A percentile compares a stretch with the other conserved stretches of the same genome.
Conservation (phyloP, 805 yeast genomes). For the Starmerella apis region DNA sequence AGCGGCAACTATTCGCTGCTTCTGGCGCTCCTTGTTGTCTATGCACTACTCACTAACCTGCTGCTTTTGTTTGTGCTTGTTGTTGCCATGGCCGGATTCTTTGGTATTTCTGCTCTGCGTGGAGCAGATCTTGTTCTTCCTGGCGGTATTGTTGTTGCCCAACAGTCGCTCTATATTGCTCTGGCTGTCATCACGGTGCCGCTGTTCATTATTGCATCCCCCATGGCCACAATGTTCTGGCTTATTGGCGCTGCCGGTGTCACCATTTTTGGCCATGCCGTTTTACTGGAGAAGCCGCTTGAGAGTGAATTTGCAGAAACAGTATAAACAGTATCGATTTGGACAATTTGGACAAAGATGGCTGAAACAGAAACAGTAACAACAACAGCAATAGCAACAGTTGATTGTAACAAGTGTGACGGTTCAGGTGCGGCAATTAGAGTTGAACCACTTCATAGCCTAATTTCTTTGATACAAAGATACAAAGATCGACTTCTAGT, state of each 20-base stretch:
- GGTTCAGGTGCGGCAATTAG: no score
- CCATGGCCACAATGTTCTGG: constrained; percentile 85
- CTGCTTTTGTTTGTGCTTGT: constrained; percentile 72
- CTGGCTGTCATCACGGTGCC: constrained; percentile 68
- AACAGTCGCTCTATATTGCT: constrained; percentile 69
- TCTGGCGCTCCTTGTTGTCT: constrained; percentile 60
- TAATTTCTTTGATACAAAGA: no score
- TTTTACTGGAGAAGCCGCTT: constrained; percentile 87
- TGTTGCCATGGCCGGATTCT: constrained; percentile 62
- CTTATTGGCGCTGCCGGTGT: constrained; percentile 75
- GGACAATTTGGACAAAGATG: neutral
- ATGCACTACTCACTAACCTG: constrained; percentile 78
- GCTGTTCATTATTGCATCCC: constrained; percentile 76
- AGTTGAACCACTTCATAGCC: neutral
- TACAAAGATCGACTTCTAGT: no score
- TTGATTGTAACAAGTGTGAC: no score
- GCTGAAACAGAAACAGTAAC: no score
- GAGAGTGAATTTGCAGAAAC: constrained; percentile 86
- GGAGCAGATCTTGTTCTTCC: constrained; percentile 72
- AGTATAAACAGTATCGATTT: neutral
- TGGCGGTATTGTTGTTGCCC: constrained; percentile 57
- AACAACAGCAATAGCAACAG: no score
- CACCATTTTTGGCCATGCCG: constrained; percentile 73
- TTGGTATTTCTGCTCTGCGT: constrained; percentile 63
- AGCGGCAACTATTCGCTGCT: constrained; percentile 75